Percentiles rank a stretch among this genome's conserved stretches.
Evolutionary conservation across 441 rosid genomes (phyloP).

Genomic region (Gossypium lobatum): DNA sequence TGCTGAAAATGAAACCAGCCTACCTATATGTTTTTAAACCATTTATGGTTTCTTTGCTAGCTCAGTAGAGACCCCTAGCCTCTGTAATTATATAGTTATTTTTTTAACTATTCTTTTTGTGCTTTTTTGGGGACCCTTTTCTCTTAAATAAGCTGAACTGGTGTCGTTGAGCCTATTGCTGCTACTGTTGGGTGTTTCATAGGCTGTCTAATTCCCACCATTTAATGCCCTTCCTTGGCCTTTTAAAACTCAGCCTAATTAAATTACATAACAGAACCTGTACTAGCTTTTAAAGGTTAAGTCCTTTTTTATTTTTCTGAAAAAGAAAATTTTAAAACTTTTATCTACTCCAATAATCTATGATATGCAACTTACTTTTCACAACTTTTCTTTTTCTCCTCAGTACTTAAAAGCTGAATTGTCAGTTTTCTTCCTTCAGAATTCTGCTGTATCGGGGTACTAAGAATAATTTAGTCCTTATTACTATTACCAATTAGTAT

Average conservation of each 20-base stretch:
- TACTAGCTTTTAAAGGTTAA: not conserved
- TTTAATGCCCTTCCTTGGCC: slow-evolving; percentile 14
- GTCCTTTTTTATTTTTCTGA: not conserved
- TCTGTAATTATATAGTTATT: not conserved
- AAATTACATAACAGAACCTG: not conserved
- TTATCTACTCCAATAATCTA: not conserved
- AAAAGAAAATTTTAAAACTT: not conserved
- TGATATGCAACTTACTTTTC: not conserved
- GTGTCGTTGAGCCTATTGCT: not conserved
- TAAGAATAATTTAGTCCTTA: not conserved
- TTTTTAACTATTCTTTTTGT: not conserved
- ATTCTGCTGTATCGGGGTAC: not conserved
- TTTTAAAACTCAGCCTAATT: slow-evolving; percentile 9
- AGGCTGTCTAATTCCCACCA: slow-evolving; percentile 5
- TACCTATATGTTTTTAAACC: not conserved
- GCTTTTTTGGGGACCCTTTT: slow-evolving; percentile 5
- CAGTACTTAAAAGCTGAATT: slow-evolving; percentile 10
- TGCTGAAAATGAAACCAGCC: slow-evolving; percentile 2
- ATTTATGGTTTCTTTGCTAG: not conserved
- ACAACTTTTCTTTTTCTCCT: not conserved
- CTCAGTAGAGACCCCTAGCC: not conserved
- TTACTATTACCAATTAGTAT: not conserved
- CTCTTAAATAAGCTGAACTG: slow-evolving; percentile 8
- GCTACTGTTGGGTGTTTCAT: slow-evolving; percentile 10
- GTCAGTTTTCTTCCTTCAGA: not conserved